A percentile compares a stretch with the other conserved stretches of the same genome.
phyloP scores from a whole-genome alignment of 2,329 filamentous ascomycete genomes.

The Fusarium sp. region DNA sequence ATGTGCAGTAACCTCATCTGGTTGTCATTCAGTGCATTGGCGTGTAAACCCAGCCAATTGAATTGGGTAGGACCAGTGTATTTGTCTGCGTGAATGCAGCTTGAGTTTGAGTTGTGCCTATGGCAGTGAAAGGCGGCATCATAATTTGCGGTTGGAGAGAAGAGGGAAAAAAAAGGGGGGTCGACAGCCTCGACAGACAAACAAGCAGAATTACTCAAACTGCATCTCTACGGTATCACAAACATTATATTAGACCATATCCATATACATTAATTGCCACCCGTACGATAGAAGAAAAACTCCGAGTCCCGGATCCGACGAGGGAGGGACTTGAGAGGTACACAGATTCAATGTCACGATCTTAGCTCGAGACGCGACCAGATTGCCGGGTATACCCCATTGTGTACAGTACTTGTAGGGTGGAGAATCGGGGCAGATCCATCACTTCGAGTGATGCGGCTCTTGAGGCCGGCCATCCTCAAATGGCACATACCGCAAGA shows the following conservation, averaged over 20 bases:
- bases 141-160: not conserved
- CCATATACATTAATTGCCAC: not conserved
- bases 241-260: not conserved
- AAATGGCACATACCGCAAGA: slow-evolving; percentile 24
- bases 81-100: not conserved
- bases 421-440: slow-evolving; percentile 44
- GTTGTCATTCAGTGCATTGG: too few species aligned
- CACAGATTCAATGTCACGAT: slow-evolving; percentile 42
- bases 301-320: slow-evolving; percentile 28
- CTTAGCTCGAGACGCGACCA: slow-evolving; percentile 42
- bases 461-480: slow-evolving; percentile 39
- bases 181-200: not conserved
- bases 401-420: slow-evolving; percentile 38
- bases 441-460: slow-evolving; percentile 39
- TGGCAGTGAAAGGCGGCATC: too few species aligned
- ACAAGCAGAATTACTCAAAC: not conserved
- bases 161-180: not conserved
- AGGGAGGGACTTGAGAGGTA: slow-evolving; percentile 43
- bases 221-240: not conserved
- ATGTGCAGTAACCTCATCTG: not conserved
- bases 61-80: too few species aligned
- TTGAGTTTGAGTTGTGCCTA: not conserved
- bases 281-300: slow-evolving; percentile 14
- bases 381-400: slow-evolving; percentile 42
- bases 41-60: too few species aligned